Conservation (phyloP, 169 alveolate genomes). For the Besnoitia besnoiti region DNA sequence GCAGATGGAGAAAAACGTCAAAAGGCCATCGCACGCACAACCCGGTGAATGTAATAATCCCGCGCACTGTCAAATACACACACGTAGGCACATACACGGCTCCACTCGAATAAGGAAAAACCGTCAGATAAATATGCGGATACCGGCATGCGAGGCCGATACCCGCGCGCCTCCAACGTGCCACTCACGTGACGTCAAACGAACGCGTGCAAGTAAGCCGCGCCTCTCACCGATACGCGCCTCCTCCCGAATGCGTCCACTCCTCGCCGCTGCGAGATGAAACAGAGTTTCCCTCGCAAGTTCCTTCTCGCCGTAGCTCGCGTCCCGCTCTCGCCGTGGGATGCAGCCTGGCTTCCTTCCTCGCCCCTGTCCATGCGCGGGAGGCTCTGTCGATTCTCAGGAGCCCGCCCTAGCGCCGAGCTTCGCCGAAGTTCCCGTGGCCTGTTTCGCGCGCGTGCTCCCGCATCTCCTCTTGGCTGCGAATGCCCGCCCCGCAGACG, state of each 20-base stretch:
- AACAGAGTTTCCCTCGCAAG: background rate
- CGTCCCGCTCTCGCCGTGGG: background rate
- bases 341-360: background rate
- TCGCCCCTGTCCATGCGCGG: background rate
- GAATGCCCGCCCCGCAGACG: conserved; percentile 8
- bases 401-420: background rate
- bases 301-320: background rate
- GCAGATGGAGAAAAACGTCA: too few relatives aligned
- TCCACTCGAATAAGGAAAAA: too few relatives aligned
- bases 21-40: too few relatives aligned
- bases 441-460: conserved; percentile 37
- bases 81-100: too few relatives aligned
- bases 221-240: background rate
- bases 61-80: too few relatives aligned
- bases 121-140: too few relatives aligned
- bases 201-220: too few relatives aligned
- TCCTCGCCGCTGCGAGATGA: background rate
- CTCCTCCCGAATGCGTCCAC: background rate
- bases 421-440: conserved; percentile 34
- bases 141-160: too few relatives aligned
- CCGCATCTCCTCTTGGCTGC: background rate
- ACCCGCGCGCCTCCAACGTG: too few relatives aligned
- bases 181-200: too few relatives aligned
- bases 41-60: too few relatives aligned
- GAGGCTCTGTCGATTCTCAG: background rate